Percentiles rank a stretch among this genome's conserved stretches.
These are phyloP conservation scores for Coleophoma eucalyptorum DNA, from an alignment of 2,329 filamentous ascomycete genomes.

Conservation along the genomic window DNA sequence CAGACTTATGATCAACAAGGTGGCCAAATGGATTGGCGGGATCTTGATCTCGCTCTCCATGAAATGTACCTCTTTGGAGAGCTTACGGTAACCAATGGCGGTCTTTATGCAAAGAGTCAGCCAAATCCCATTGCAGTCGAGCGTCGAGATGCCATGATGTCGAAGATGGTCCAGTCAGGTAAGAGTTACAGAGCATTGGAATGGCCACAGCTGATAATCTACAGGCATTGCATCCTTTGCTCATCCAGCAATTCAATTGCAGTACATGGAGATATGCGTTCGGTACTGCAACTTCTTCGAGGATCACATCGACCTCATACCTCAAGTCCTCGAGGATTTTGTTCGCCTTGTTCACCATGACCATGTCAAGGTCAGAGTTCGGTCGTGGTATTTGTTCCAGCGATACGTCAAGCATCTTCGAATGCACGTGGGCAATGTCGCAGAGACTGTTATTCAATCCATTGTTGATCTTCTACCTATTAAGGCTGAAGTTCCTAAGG, in stretches of 20 bases:
- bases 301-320: constrained; percentile 74
- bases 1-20: constrained; percentile 72
- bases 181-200: constrained; percentile 39
- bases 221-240: constrained; percentile 78
- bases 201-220: constrained; percentile 19
- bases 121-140: constrained; percentile 77
- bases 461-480: constrained; percentile 86
- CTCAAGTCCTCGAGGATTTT: constrained; percentile 85
- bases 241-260: constrained; percentile 87
- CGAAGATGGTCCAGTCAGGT: constrained; percentile 91
- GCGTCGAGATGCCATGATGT: constrained; percentile 87
- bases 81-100: constrained; percentile 82
- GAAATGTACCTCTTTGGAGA: constrained; percentile 97
- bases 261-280: constrained; percentile 98
- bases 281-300: constrained; percentile 94
- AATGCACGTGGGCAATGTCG: constrained; percentile 79
- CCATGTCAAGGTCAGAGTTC: constrained; percentile 79
- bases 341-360: constrained; percentile 85
- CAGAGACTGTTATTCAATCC: constrained; percentile 86
- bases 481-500: constrained; percentile 80
- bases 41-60: constrained; percentile 87
- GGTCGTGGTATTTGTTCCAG: constrained; percentile 97
- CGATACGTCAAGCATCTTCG: constrained; percentile 87
- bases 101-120: constrained; percentile 80
- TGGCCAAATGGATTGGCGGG: constrained; percentile 83